Percentiles rank a stretch among this genome's conserved stretches.
Conservation (phyloP, 1,284 basidiomycete genomes). For the Sutorius eximius region DNA sequence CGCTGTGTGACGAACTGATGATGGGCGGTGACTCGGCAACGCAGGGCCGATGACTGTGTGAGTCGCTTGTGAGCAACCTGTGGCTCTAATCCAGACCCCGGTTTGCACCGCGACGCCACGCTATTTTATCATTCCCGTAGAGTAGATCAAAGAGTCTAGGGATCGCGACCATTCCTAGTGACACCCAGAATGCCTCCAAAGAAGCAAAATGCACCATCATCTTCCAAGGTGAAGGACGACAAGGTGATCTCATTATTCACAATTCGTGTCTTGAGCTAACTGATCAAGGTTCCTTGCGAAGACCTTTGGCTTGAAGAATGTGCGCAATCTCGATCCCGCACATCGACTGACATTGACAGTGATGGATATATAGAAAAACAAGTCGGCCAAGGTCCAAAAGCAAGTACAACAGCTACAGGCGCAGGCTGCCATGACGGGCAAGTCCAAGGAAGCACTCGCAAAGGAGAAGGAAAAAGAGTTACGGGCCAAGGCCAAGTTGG, state of each 20-base stretch:
- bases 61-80: neutral
- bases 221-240: slow-evolving; percentile 71
- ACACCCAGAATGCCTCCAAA: slow-evolving; percentile 65
- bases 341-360: slow-evolving; percentile 8
- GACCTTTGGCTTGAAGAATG: slow-evolving; percentile 95
- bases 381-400: slow-evolving; percentile 90
- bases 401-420: slow-evolving; percentile 79
- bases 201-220: slow-evolving; percentile 51
- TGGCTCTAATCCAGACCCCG: neutral
- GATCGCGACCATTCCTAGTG: neutral
- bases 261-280: slow-evolving; percentile 25
- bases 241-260: slow-evolving; percentile 51
- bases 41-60: neutral
- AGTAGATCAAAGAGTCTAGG: neutral
- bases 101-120: neutral
- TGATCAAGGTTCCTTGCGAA: slow-evolving; percentile 40
- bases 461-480: slow-evolving; percentile 85
- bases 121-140: neutral
- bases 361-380: slow-evolving; percentile 73
- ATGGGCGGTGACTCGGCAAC: neutral
- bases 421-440: slow-evolving; percentile 70
- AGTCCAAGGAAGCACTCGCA: slow-evolving; percentile 74
- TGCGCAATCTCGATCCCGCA: slow-evolving; percentile 37
- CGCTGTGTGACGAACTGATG: neutral
- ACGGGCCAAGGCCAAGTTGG: slow-evolving; percentile 74